A percentile compares a stretch with the other conserved stretches of the same genome.
Conservation (phyloP, 2,329 filamentous ascomycete genomes). For the Fusarium falciforme region DNA sequence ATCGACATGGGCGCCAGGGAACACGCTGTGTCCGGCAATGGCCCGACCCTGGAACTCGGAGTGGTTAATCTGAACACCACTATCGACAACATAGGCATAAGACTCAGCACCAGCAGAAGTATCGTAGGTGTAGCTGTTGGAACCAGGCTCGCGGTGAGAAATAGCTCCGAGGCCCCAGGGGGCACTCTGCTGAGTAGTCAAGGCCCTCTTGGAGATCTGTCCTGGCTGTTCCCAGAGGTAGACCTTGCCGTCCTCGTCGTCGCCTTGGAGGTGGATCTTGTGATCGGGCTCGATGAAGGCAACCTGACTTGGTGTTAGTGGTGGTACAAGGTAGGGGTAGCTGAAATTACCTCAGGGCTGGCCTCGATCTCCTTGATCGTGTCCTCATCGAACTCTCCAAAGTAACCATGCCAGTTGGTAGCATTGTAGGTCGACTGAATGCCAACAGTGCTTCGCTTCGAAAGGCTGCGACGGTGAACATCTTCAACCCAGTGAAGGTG, state of each 20-base stretch:
- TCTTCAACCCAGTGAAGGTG: constrained; percentile 61
- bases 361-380: constrained; percentile 54
- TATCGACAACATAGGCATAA: constrained; percentile 32
- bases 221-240: background rate
- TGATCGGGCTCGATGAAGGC: constrained; percentile 26
- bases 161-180: constrained; percentile 30
- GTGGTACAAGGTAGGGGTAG: rapidly evolving
- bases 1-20: constrained; percentile 5
- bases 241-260: background rate
- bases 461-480: constrained; percentile 64
- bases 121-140: constrained; percentile 25
- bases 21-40: constrained; percentile 16
- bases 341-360: constrained; percentile 52
- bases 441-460: constrained; percentile 54
- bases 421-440: constrained; percentile 45
- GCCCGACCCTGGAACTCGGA: constrained; percentile 27
- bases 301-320: constrained; percentile 26
- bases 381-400: constrained; percentile 53
- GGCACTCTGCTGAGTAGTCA: background rate
- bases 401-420: constrained; percentile 53
- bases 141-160: constrained; percentile 19
- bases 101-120: constrained; percentile 14
- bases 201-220: background rate
- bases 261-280: background rate
- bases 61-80: constrained; percentile 12